Evolutionary conservation across 441 rosid species (phyloP).

Genomic region (Brassica balearica): DNA sequence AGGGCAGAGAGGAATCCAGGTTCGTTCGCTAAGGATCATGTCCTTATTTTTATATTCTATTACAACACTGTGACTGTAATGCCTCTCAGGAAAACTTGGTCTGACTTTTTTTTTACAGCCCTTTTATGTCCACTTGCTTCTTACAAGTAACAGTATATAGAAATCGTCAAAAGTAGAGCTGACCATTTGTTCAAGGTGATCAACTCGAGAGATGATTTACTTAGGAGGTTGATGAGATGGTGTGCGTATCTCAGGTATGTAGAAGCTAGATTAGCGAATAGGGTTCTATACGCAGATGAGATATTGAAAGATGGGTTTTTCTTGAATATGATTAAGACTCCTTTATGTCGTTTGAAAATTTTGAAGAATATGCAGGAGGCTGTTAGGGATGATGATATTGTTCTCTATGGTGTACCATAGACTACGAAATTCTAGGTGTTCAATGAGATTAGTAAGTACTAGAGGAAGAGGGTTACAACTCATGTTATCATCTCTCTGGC

Average conservation of each 20-base stretch:
- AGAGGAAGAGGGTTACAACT: slow-evolving; percentile 81
- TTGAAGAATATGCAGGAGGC: too few relatives aligned
- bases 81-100: background rate
- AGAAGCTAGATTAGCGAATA: background rate
- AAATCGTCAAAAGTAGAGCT: background rate
- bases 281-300: background rate
- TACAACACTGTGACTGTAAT: background rate
- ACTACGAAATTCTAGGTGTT: too few relatives aligned
- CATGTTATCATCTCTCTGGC: slow-evolving; percentile 88
- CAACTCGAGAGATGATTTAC: background rate
- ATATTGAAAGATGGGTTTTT: background rate
- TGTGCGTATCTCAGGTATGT: background rate
- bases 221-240: background rate
- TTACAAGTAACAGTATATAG: background rate
- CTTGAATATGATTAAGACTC: background rate
- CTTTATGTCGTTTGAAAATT: too few relatives aligned
- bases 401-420: too few relatives aligned
- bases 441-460: slow-evolving; percentile 59
- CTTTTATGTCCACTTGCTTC: background rate
- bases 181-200: background rate
- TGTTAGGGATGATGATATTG: too few relatives aligned
- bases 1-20: slow-evolving; percentile 63
- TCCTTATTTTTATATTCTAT: too few relatives aligned
- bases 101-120: background rate
- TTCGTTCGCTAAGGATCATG: background rate